A percentile compares a stretch with the other conserved stretches of the same genome.
phyloP scores from a whole-genome alignment of 208 protist species.

The Trypanosoma vivax region DNA sequence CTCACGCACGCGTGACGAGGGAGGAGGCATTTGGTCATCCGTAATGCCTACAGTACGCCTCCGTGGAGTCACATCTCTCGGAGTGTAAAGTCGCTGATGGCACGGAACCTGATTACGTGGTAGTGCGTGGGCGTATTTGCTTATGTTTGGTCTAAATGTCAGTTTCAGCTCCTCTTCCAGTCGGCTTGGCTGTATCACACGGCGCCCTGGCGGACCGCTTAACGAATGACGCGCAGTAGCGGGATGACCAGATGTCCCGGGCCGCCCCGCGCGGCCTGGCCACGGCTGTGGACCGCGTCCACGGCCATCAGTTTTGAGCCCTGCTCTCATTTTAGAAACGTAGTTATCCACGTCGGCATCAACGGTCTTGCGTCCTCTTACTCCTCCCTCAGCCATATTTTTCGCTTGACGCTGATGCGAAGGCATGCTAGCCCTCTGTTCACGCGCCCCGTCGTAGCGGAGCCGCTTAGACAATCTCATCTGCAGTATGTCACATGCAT shows the following conservation, averaged over 20 bases:
- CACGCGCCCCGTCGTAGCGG: neutral
- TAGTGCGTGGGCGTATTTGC: slow-evolving; percentile 8
- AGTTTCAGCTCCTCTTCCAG: neutral
- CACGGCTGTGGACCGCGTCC: no score
- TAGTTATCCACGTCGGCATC: no score
- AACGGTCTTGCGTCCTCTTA: no score
- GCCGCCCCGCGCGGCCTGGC: no score
- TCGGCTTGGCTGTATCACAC: neutral
- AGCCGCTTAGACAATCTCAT: neutral
- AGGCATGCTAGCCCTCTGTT: no score
- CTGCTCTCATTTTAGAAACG: no score
- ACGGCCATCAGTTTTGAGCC: no score
- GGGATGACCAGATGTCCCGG: no score
- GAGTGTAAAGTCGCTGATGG: slow-evolving; percentile 17
- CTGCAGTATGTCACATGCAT: neutral
- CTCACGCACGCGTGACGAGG: slow-evolving; percentile 4
- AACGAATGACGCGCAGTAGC: no score
- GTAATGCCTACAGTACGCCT: neutral
- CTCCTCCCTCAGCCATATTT: no score
- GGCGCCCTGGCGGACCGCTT: neutral
- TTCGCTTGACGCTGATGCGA: no score
- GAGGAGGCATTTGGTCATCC: neutral
- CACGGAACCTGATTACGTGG: slow-evolving; percentile 2
- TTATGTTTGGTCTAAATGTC: slow-evolving; percentile 18
- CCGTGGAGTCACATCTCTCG: neutral